A percentile compares a stretch with the other conserved stretches of the same genome.
phyloP scores from a whole-genome alignment of 345 rosid species.

The Carallia pectinifolia region DNA sequence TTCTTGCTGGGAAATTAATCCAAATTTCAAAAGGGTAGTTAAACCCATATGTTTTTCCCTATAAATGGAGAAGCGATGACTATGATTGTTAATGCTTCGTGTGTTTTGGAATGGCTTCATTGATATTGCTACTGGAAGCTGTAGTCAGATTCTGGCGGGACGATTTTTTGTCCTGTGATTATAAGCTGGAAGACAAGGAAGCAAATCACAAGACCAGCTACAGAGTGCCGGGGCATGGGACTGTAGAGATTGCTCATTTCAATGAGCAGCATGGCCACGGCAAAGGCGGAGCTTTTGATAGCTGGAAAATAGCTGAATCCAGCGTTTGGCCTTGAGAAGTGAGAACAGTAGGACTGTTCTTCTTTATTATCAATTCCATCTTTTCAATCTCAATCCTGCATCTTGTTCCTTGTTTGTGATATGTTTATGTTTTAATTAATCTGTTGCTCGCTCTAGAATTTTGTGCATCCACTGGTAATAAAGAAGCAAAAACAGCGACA shows the following conservation, averaged over 20 bases:
- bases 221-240: background rate
- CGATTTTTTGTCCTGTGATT: background rate
- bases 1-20: constrained; percentile 7
- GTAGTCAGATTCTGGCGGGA: background rate
- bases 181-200: background rate
- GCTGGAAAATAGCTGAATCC: constrained; percentile 15
- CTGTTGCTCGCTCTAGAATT: too few species aligned
- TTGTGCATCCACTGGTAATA: too few species aligned
- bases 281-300: background rate
- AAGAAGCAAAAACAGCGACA: background rate
- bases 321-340: constrained; percentile 14
- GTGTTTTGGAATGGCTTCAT: too few species aligned
- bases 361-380: background rate
- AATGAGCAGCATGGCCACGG: background rate
- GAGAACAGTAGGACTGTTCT: background rate
- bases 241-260: background rate
- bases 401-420: background rate
- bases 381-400: background rate
- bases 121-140: background rate
- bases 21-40: background rate
- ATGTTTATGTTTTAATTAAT: background rate
- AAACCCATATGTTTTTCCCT: background rate
- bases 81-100: too few species aligned
- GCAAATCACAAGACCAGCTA: background rate
- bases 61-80: too few species aligned